Evolutionary conservation across 148 eudicot species (phyloP).

Genomic region (Heliamphora exappendiculata): DNA sequence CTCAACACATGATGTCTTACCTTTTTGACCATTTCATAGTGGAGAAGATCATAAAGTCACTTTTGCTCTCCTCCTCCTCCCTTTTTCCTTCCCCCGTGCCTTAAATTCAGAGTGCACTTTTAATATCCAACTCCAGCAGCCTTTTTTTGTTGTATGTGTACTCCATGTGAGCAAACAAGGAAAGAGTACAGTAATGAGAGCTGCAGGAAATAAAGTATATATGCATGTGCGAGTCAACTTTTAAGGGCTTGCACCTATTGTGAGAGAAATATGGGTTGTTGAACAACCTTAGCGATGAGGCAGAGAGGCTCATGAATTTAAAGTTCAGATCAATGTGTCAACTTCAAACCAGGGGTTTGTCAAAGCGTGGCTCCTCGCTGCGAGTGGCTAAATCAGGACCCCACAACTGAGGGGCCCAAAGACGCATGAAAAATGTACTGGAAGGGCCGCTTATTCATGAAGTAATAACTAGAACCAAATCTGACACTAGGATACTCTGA

Average conservation of each 20-base stretch:
- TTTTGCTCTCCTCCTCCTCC: not conserved
- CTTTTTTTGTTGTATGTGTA: constrained; percentile 10
- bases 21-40: not conserved
- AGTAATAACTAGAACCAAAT: not conserved
- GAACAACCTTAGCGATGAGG: not conserved
- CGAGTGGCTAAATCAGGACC: not conserved
- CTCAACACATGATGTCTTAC: not conserved
- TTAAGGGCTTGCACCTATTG: not conserved
- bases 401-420: too few relatives aligned
- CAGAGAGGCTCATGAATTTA: not conserved
- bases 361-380: not conserved
- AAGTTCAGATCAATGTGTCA: not conserved
- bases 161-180: constrained; percentile 9
- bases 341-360: not conserved
- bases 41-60: not conserved
- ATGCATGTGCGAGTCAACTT: not conserved
- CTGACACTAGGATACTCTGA: not conserved
- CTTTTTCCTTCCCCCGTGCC: constrained; percentile 1
- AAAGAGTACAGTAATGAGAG: not conserved
- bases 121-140: not conserved
- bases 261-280: not conserved
- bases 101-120: not conserved
- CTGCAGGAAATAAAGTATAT: not conserved
- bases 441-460: too few relatives aligned
- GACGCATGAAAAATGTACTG: too few relatives aligned